Base-by-base conservation (phyloP, 2,329 filamentous ascomycete genomes). In the Xylariaceae sp. region DNA sequence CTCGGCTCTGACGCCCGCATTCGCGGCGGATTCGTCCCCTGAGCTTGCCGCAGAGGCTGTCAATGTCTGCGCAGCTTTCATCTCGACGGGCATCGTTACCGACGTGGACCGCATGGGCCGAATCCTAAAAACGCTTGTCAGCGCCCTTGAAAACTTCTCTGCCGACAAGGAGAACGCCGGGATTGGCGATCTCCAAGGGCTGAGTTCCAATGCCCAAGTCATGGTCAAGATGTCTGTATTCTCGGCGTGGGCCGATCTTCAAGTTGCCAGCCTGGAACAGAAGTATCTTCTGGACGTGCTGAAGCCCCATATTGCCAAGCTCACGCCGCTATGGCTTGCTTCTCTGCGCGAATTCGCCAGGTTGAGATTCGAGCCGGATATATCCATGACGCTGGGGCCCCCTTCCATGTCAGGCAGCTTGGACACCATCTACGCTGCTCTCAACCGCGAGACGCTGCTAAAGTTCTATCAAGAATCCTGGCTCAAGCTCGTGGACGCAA, bases 161-260 rank as follows among this genome's bases (percentile, higher is more conserved):
- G 78, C 73, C 29, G 85, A 93, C 41, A 70, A 75, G 1, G 84
- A 93, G 49, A 83, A 81, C 27, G 86, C 84, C 1, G 78, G 86
- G 15, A 96, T 98, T 53, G 92, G 92, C 12, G 93, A 98, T 46
- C 69, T 98, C 5, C 87, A 86, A 59, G 87, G 86, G 0, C 75
- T 98, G 13, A 95, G 89, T 54, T 88, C 90, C 2, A 98, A 98
- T 56, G 90, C 92, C 1, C 85, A 93, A 53, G 87, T 95, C 31
- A 98, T 98, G 92, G 87, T 98, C 35, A 94, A 94, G 59, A 92
- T 96, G 76, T 83, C 92, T 0, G 83, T 98, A 2, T 94, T 94
- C 58, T 92, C 90, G 2, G 92, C 90, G 1, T 98, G 92, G 92
- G 93, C 92, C 4, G 87, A 95, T 55, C 70, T 98, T 19, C 92